Percentiles rank a stretch among this genome's conserved stretches.
These are phyloP conservation scores for Aspergillus affinis DNA, from an alignment of 495 filamentous ascomycete genomes.

Conservation along the genomic window DNA sequence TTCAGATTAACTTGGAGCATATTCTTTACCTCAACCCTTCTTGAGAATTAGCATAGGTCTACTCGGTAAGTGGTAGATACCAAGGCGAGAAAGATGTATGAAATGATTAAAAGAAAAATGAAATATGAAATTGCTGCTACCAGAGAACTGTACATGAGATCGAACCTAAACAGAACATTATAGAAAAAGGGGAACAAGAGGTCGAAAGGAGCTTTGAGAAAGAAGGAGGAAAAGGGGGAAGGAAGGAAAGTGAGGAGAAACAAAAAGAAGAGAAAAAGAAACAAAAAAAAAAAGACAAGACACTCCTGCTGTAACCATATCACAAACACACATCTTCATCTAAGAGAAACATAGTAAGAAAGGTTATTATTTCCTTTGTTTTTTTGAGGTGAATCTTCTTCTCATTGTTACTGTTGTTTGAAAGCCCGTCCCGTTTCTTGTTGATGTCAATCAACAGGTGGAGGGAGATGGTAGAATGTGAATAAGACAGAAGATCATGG, in stretches of 20 bases:
- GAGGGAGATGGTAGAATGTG: background rate
- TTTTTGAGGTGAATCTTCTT: background rate
- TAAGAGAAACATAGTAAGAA: constrained; percentile 6
- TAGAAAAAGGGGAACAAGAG: constrained; percentile 1
- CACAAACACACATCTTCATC: constrained; percentile 5
- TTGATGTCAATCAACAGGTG: background rate
- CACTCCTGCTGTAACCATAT: constrained; percentile 4
- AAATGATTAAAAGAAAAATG: constrained; percentile 9
- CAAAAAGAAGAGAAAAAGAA: constrained; percentile 3
- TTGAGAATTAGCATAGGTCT: background rate
- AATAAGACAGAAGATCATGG: background rate
- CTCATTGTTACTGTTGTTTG: background rate
- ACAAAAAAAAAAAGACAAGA: constrained; percentile 7
- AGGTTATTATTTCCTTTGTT: constrained; percentile 1
- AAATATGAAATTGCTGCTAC: constrained; percentile 27
- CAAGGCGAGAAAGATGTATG: background rate
- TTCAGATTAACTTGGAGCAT: too few relatives aligned
- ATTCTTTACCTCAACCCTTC: too few relatives aligned
- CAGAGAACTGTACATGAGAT: constrained; percentile 29
- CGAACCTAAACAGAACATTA: constrained; percentile 17
- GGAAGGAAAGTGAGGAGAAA: background rate
- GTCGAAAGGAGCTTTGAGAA: background rate
- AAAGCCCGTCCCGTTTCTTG: background rate
- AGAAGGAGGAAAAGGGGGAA: constrained; percentile 7
- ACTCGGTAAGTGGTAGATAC: background rate